Percentiles rank a stretch among this genome's conserved stretches.
phyloP scores from a whole-genome alignment of 495 filamentous ascomycete species.

The Wilcoxina mikolae region DNA sequence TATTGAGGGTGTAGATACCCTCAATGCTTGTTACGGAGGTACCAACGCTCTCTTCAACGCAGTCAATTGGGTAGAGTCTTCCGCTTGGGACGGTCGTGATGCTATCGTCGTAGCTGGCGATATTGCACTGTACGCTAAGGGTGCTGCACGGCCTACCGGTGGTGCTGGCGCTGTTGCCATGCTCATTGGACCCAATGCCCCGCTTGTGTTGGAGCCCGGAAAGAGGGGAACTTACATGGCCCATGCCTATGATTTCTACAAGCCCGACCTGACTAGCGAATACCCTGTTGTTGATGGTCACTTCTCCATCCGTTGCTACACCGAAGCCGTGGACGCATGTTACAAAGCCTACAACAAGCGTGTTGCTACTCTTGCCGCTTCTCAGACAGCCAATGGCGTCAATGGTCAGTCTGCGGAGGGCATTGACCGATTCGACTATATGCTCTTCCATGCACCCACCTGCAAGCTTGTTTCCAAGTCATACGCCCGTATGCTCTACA shows the following conservation, averaged over 20 bases:
- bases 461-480: slow-evolving; percentile 97
- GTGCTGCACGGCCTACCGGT: slow-evolving; percentile 84
- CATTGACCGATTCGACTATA: slow-evolving; percentile 88
- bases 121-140: slow-evolving; percentile 96
- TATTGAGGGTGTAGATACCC: slow-evolving; percentile 87
- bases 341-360: slow-evolving; percentile 90
- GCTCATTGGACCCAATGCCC: slow-evolving; percentile 85
- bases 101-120: slow-evolving; percentile 90
- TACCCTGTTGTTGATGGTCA: slow-evolving; percentile 96
- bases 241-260: slow-evolving; percentile 98
- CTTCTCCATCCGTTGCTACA: slow-evolving; percentile 90
- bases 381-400: slow-evolving; percentile 42
- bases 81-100: slow-evolving; percentile 90
- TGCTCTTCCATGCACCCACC: slow-evolving; percentile 89
- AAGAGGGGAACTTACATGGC: slow-evolving; percentile 73
- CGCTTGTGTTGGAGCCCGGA: slow-evolving; percentile 79
- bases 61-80: slow-evolving; percentile 96
- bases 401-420: slow-evolving; percentile 44
- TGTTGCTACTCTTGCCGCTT: slow-evolving; percentile 46
- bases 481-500: slow-evolving; percentile 89
- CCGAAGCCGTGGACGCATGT: slow-evolving; percentile 82
- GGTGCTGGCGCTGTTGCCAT: slow-evolving; percentile 91
- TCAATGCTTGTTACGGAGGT: slow-evolving; percentile 97
- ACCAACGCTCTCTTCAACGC: slow-evolving; percentile 96
- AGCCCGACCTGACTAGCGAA: slow-evolving; percentile 93